These are phyloP conservation scores for Berberis thunbergii DNA, from an alignment of 164 flowering plant species.

Conservation along the genomic window DNA sequence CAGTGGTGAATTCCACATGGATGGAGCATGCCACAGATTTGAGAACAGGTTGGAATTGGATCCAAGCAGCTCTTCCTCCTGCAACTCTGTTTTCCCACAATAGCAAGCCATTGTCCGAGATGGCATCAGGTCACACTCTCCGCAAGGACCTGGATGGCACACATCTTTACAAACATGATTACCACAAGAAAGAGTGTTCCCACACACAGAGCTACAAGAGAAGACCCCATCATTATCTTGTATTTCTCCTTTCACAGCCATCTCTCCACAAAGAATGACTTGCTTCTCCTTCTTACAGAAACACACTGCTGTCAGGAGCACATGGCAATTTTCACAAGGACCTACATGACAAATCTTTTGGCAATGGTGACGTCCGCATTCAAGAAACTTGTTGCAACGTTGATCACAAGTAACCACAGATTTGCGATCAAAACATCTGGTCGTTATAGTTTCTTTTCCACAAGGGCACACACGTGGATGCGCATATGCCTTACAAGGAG, in stretches of 20 bases:
- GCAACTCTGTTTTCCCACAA: slow-evolving; percentile 73
- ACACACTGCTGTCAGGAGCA: slow-evolving; percentile 54
- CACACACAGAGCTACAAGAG: slow-evolving; percentile 62
- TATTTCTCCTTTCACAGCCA: slow-evolving; percentile 72
- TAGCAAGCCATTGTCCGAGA: slow-evolving; percentile 51
- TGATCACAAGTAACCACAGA: slow-evolving; percentile 70
- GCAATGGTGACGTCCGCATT: slow-evolving; percentile 82
- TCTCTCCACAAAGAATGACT: slow-evolving; percentile 63
- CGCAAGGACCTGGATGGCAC: slow-evolving; percentile 93
- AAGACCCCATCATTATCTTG: slow-evolving; percentile 57
- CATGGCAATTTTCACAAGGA: slow-evolving; percentile 64
- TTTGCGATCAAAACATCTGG: slow-evolving; percentile 71
- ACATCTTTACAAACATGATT: slow-evolving; percentile 58
- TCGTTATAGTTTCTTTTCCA: slow-evolving; percentile 67
- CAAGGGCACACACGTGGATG: slow-evolving; percentile 78
- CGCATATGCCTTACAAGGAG: slow-evolving; percentile 95
- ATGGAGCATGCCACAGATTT: slow-evolving; percentile 54
- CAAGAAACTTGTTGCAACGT: slow-evolving; percentile 65
- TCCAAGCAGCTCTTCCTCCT: slow-evolving; percentile 60
- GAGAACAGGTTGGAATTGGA: slow-evolving; percentile 68
- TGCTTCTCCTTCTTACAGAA: slow-evolving; percentile 72
- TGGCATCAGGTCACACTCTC: slow-evolving; percentile 70
- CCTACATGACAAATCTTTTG: slow-evolving; percentile 67
- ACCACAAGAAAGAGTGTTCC: slow-evolving; percentile 59
- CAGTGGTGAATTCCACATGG: slow-evolving; percentile 69